These are phyloP conservation scores for Plasmodium ovale DNA, from an alignment of 169 alveolate genomes.

Conservation along the genomic window DNA sequence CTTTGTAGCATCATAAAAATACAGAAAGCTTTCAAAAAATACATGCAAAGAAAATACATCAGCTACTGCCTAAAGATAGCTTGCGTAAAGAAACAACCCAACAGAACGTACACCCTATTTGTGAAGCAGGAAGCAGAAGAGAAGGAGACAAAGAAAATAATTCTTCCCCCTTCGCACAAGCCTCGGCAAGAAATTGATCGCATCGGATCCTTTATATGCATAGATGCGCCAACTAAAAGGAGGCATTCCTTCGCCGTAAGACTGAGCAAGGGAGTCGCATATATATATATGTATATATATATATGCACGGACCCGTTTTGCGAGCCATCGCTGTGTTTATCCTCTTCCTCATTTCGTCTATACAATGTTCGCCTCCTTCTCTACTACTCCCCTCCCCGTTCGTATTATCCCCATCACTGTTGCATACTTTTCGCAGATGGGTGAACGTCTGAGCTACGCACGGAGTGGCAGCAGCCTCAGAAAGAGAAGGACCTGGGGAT, in stretches of 20 bases:
- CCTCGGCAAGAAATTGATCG: slow-evolving; percentile 10
- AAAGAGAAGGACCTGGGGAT: slow-evolving; percentile 52
- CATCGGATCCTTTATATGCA: slow-evolving; percentile 60
- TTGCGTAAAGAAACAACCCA: slow-evolving; percentile 6
- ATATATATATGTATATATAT: background rate
- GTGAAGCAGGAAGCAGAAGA: slow-evolving; percentile 15
- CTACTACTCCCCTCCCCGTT: background rate
- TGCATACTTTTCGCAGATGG: slow-evolving; percentile 7
- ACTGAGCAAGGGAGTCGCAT: background rate
- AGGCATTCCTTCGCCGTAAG: slow-evolving; percentile 65
- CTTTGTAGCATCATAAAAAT: slow-evolving; percentile 22
- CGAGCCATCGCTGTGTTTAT: background rate
- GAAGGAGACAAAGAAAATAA: background rate
- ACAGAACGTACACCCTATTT: slow-evolving; percentile 4
- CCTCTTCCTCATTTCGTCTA: background rate
- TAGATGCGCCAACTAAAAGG: slow-evolving; percentile 4
- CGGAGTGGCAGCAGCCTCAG: background rate
- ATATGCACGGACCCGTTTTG: background rate
- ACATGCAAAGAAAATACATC: slow-evolving; percentile 57
- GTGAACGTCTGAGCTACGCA: slow-evolving; percentile 5
- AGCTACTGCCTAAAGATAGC: slow-evolving; percentile 39
- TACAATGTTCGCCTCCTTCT: too few relatives aligned
- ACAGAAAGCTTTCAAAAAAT: slow-evolving; percentile 57
- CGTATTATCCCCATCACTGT: background rate
- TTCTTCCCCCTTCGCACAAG: background rate